Evolutionary conservation across 164 flowering plant genomes (phyloP).

Genomic region (Nelumbo lutea): DNA sequence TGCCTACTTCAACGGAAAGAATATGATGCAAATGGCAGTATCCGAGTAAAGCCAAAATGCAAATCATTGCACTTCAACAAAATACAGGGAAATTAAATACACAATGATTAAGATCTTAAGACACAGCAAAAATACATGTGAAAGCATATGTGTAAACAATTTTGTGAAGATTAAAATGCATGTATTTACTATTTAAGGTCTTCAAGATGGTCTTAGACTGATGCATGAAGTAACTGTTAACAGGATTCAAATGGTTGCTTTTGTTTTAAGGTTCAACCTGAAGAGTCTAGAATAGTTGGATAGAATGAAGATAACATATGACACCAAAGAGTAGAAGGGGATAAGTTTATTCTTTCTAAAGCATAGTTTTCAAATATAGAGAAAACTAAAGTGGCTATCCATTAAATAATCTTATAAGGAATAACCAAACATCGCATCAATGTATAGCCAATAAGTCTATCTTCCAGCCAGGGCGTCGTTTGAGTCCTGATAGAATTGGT

Average conservation of each 20-base stretch:
- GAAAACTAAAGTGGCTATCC: too few species aligned
- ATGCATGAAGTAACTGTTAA: neutral
- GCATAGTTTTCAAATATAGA: too few species aligned
- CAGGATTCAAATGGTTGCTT: neutral
- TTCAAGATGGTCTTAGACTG: neutral
- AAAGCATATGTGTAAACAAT: neutral
- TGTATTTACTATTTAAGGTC: neutral
- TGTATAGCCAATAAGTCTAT: too few species aligned
- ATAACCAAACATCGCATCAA: too few species aligned
- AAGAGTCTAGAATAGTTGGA: neutral
- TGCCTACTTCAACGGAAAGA: neutral
- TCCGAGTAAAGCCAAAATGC: neutral
- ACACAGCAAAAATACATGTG: neutral
- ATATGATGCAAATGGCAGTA: too few species aligned
- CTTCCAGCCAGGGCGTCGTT: too few species aligned
- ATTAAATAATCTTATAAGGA: too few species aligned
- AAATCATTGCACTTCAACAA: neutral
- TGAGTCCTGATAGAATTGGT: too few species aligned
- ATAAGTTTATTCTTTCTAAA: too few species aligned
- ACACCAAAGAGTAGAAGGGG: too few species aligned
- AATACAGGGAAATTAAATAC: neutral
- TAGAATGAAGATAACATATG: too few species aligned
- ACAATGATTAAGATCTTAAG: neutral
- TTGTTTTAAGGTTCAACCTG: neutral
- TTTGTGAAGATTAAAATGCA: neutral